phyloP scores from a whole-genome alignment of 108 stramenopile species.

The Fragilaria radians region DNA sequence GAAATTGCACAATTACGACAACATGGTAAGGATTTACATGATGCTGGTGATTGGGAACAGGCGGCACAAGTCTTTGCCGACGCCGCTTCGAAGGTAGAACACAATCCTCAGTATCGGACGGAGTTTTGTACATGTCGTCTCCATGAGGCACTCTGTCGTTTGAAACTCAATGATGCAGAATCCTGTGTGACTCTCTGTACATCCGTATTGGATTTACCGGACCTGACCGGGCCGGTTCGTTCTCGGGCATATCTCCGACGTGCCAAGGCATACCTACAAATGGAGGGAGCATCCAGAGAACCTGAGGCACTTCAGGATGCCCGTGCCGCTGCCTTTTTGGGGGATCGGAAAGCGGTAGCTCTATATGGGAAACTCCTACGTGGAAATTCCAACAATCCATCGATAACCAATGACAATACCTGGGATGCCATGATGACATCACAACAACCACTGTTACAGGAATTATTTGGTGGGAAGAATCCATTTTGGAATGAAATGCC shows the following conservation, averaged over 20 bases:
- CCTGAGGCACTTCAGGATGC: constrained; percentile 78
- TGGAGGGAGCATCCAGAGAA: constrained; percentile 13
- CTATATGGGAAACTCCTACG: constrained; percentile 75
- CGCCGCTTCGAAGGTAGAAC: constrained; percentile 39
- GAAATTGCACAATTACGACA: constrained; percentile 32
- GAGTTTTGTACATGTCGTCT: constrained; percentile 75
- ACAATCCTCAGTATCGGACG: constrained; percentile 3
- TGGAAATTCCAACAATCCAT: constrained; percentile 6
- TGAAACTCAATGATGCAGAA: constrained; percentile 50
- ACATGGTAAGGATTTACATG: constrained; percentile 46
- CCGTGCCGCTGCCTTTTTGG: constrained; percentile 66
- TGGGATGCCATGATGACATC: not conserved
- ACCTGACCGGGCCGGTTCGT: constrained; percentile 21
- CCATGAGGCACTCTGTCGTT: constrained; percentile 78
- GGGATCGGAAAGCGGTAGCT: constrained; percentile 73
- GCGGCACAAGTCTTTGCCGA: constrained; percentile 47
- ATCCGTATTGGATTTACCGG: constrained; percentile 30
- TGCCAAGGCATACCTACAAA: constrained; percentile 63
- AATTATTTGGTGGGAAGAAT: constrained; percentile 8
- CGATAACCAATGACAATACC: constrained; percentile 3
- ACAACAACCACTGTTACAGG: constrained; percentile 6
- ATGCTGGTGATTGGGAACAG: constrained; percentile 39
- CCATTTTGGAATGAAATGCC: not conserved
- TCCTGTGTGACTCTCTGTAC: constrained; percentile 57
- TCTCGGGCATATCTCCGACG: constrained; percentile 78